Evolutionary conservation across 257 asterid species (phyloP).

Genomic region (Cinchona pubescens): DNA sequence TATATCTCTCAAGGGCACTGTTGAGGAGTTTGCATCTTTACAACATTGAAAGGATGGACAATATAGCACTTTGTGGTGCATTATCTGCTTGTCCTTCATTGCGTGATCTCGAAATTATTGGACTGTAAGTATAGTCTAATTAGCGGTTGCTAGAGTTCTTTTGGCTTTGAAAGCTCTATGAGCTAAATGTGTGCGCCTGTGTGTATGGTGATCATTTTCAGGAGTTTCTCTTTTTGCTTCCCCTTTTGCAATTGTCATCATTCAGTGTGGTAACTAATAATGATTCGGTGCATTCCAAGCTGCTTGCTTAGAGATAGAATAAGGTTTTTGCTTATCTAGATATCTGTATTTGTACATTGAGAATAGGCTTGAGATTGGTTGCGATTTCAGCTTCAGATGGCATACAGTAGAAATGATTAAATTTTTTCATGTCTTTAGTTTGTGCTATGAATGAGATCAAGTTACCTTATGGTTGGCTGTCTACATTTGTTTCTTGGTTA

Average conservation of each 20-base stretch:
- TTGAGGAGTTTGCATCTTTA: constrained; percentile 73
- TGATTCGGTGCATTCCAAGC: background rate
- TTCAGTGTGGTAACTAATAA: background rate
- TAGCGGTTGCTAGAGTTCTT: background rate
- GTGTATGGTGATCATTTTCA: background rate
- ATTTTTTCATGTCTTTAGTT: no score
- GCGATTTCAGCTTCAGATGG: background rate
- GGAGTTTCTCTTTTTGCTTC: no score
- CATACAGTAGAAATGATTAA: background rate
- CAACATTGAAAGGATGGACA: constrained; percentile 76
- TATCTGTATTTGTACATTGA: no score
- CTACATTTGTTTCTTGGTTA: no score
- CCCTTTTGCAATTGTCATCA: background rate
- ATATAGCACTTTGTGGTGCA: constrained; percentile 59
- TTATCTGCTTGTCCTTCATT: constrained; percentile 68
- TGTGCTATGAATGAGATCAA: background rate
- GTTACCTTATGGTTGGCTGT: background rate
- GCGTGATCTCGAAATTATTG: constrained; percentile 74
- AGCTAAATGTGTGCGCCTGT: background rate
- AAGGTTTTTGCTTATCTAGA: background rate
- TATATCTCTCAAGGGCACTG: constrained; percentile 38
- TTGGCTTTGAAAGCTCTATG: background rate
- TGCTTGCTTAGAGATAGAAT: background rate
- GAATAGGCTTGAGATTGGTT: background rate
- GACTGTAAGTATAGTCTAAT: constrained; percentile 63